phyloP scores from a whole-genome alignment of 164 flowering plant genomes.

The Amborella trichopoda region DNA sequence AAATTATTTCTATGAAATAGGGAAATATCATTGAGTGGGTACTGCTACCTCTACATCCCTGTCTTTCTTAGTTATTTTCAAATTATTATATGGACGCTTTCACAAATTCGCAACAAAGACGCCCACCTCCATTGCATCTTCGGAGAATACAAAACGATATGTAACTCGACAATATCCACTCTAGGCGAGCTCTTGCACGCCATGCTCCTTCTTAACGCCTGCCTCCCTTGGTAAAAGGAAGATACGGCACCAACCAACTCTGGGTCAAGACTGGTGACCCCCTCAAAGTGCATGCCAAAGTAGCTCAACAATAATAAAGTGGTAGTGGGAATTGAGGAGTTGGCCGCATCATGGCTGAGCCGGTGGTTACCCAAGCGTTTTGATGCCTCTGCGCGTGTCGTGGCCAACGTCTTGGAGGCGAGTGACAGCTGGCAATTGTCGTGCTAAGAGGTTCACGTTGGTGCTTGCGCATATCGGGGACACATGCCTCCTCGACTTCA shows the following conservation, averaged over 20 bases:
- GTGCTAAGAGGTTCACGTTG: conserved; percentile 79
- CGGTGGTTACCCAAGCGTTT: conserved; percentile 42
- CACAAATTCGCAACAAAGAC: no score
- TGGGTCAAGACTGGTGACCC: no score
- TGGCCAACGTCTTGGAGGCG: conserved; percentile 25
- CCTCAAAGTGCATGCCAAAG: neutral
- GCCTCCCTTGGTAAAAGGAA: conserved; percentile 11
- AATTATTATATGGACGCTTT: no score
- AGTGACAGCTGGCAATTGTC: conserved; percentile 46
- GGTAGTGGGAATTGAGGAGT: no score
- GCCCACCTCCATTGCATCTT: conserved; percentile 36
- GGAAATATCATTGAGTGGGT: no score
- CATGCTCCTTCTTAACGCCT: conserved; percentile 46
- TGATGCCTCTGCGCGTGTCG: conserved; percentile 29
- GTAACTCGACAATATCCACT: conserved; percentile 40
- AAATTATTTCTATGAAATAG: no score
- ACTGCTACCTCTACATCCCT: no score
- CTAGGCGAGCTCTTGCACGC: conserved; percentile 47
- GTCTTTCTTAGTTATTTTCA: no score
- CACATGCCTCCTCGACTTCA: conserved; percentile 78
- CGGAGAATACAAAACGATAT: conserved; percentile 31
- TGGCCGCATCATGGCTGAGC: no score
- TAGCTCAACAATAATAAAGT: neutral
- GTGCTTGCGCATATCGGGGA: conserved; percentile 78
- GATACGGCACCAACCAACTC: no score